Evolutionary conservation across 169 alveolate genomes (phyloP), one percentile per base, ranked within the genome.

Genomic region (Cryptosporidium ubiquitum): DNA sequence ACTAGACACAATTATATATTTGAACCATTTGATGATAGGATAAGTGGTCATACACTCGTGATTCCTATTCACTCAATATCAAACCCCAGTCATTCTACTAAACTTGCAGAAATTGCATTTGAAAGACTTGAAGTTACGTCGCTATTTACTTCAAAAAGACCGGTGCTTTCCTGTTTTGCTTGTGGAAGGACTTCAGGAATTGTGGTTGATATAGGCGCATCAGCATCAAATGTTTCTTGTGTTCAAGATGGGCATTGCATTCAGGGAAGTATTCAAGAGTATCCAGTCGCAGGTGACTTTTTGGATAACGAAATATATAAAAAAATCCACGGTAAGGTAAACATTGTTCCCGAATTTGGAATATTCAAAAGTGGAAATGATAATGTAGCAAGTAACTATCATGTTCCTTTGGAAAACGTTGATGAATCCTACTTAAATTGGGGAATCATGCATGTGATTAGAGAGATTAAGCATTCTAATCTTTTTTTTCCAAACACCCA

Each of bases 121-220:
- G 89, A 79, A 64, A 58, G 61, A 20, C 68, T 79, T 20, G 89
- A 79, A 49, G 75, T 58, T 39, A 10, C 79, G 12, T 61, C 75
- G 3, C 58, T 79, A 14, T 79, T 79, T 79, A 60, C 74, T 20
- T 79, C 79, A 37, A 79, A 68, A 79, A 79, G 68, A 14, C 52
- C 89, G 31, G 89, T 79, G 2, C 68, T 79, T 37, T 79, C 89
- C 18, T 79, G 89, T 64, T 79, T 61, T 40, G 52, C 89, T n/a
- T 79, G 89, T 29, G 89, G 89, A 5, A 79, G 75, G 33, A 79
- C 89, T 18, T 79, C 89, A 16, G 89, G 89, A 20, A 61, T 79
- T 60, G 73, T 58, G 12, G 89, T 79, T 35, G 89, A 79, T 64
- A 79, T 79, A 10, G 89, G 89, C 14, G 89, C 89, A 40, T 79